These are phyloP conservation scores for Chaetomiaceae sp. DNA, from an alignment of 2,329 filamentous ascomycete species.

Conservation along the genomic window DNA sequence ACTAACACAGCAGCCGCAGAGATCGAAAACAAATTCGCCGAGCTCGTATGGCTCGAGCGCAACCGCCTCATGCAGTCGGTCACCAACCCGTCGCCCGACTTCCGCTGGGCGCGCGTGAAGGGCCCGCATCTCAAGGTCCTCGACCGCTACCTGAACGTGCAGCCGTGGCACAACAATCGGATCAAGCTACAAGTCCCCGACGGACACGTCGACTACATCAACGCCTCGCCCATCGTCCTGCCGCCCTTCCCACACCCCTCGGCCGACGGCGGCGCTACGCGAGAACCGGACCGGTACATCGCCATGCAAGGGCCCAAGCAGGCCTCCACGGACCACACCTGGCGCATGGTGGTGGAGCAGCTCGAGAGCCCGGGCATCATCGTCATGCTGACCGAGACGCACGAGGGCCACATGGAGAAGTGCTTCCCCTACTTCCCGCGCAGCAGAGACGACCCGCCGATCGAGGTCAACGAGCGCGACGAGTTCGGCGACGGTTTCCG, in stretches of 20 bases:
- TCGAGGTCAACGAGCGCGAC: constrained; percentile 58
- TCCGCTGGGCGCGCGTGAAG: constrained; percentile 48
- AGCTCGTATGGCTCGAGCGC: constrained; percentile 51
- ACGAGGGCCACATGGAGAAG: constrained; percentile 74
- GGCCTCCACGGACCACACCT: constrained; percentile 74
- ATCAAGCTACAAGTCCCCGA: constrained; percentile 74
- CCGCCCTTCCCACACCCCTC: constrained; percentile 37
- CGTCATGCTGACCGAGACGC: constrained; percentile 89
- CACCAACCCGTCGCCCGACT: constrained; percentile 36
- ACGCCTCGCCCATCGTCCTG: constrained; percentile 68
- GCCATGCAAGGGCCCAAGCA: constrained; percentile 88
- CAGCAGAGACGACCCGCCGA: constrained; percentile 47
- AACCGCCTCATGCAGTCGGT: constrained; percentile 40
- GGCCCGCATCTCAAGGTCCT: constrained; percentile 55
- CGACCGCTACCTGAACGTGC: constrained; percentile 86
- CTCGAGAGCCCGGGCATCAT: constrained; percentile 68
- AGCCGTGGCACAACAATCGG: constrained; percentile 83
- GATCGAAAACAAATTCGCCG: constrained; percentile 48
- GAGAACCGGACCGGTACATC: constrained; percentile 62
- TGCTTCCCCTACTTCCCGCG: constrained; percentile 85
- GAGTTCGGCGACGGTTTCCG: constrained; percentile 64
- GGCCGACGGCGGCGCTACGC: constrained; percentile 10
- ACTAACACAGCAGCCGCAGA: constrained; percentile 32
- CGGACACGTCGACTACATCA: constrained; percentile 72
- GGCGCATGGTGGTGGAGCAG: constrained; percentile 93